Evolutionary conservation across 148 eudicot genomes (phyloP), one percentile per base, ranked within the genome.

Genomic region (Camellia sinensis): DNA sequence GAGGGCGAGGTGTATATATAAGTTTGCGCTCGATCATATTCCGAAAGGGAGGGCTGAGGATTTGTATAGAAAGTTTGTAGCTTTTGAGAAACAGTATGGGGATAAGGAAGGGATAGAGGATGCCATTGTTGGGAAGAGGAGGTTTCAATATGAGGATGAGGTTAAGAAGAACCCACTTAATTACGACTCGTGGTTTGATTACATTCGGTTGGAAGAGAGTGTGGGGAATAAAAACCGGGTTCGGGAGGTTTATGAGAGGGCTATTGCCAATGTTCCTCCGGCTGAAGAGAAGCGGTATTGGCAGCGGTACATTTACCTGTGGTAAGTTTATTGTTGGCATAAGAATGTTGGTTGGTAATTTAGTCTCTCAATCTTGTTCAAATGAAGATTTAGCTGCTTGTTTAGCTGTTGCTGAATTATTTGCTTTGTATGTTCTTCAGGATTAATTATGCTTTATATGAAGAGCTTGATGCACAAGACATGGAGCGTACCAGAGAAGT

Each of bases 11-110:
- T 94, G 92, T 80, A 91, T 94, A 1, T 94, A 92, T 82, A 94
- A 92, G 80, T 94, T 87, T 87, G 95, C 98, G 0, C 80, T 94
- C 52, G 97, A 94, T 82, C 97, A 94, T 83, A 92, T 94, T 60
- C 97, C 98, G 1, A 92, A 94, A 77, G 97, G 97, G 40, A 83
- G 98, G 66, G 98, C 98, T 7, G 97, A 92, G 80, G 97, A 94
- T 79, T 82, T 94, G 9, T 94, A 91, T 76, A 94, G 88, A 84
- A 94, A 92, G 84, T 94, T 90, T 87, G 97, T 94, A 44, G 92
- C 92, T 0, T 95, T 95, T 79, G 98, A 95, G 87, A 95, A 95
- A 80, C 98, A 95, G 76, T 91, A 88, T 82, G 98, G 98, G 8
- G 94, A 92, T 69, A 90, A 80, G 81, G 97, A 89, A 62, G 97